Evolutionary conservation across 1,284 basidiomycete genomes (phyloP).

Genomic region (Farysia itapuensis): DNA sequence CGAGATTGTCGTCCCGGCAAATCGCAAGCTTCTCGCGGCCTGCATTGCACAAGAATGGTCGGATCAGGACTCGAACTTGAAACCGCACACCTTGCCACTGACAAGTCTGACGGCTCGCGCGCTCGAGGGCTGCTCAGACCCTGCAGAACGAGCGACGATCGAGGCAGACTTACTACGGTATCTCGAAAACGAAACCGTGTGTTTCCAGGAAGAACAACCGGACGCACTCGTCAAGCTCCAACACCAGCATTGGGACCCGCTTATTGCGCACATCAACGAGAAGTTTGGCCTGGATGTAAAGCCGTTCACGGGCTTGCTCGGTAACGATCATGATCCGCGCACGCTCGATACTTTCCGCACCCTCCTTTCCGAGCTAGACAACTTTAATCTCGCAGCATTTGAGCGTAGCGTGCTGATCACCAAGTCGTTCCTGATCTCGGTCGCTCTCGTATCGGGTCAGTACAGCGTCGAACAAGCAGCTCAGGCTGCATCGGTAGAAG

Average conservation of each 20-base stretch:
- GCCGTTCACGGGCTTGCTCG: slow-evolving; percentile 33
- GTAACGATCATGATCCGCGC: slow-evolving; percentile 18
- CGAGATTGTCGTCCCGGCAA: slow-evolving; percentile 71
- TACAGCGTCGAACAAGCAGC: slow-evolving; percentile 77
- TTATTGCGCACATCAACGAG: slow-evolving; percentile 80
- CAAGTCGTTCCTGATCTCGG: slow-evolving; percentile 85
- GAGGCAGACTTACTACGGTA: slow-evolving; percentile 77
- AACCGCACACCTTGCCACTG: slow-evolving; percentile 87
- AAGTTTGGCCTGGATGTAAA: slow-evolving; percentile 62
- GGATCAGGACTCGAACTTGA: slow-evolving; percentile 80
- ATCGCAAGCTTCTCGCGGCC: slow-evolving; percentile 74
- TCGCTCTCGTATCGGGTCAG: slow-evolving; percentile 77
- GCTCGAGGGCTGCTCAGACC: slow-evolving; percentile 74
- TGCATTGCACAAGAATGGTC: slow-evolving; percentile 96
- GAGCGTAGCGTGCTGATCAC: slow-evolving; percentile 86
- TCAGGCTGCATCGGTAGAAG: slow-evolving; percentile 84
- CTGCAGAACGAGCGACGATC: slow-evolving; percentile 69
- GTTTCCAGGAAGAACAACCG: slow-evolving; percentile 81
- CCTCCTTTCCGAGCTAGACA: slow-evolving; percentile 17
- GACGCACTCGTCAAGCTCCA: slow-evolving; percentile 77
- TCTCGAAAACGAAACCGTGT: slow-evolving; percentile 92
- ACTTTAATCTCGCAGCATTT: slow-evolving; percentile 67
- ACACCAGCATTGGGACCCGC: slow-evolving; percentile 82
- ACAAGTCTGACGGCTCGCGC: slow-evolving; percentile 82
- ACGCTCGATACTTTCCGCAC: slow-evolving; percentile 11